Percentiles rank a stretch among this genome's conserved stretches.
These are phyloP conservation scores for Fusarium longipes DNA, from an alignment of 2,329 filamentous ascomycete genomes.

Conservation along the genomic window DNA sequence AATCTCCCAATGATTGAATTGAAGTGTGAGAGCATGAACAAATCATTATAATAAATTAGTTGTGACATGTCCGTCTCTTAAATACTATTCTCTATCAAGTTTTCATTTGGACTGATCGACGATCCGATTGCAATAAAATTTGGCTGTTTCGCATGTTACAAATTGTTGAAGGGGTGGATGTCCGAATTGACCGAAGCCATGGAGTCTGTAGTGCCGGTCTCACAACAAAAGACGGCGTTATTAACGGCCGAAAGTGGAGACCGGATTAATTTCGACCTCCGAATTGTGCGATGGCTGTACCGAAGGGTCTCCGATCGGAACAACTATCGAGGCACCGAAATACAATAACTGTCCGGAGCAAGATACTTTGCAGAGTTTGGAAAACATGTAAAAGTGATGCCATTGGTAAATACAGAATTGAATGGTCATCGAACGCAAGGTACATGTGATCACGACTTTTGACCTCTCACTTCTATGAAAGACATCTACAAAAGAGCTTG, in stretches of 20 bases:
- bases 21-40: neutral
- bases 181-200: conserved; percentile 8
- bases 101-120: neutral
- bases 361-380: neutral
- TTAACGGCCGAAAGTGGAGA: conserved; percentile 14
- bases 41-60: neutral
- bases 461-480: neutral
- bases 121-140: neutral
- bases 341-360: neutral
- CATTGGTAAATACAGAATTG: neutral
- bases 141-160: neutral
- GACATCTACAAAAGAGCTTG: neutral
- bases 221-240: neutral
- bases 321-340: neutral
- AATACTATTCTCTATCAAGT: neutral
- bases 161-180: neutral
- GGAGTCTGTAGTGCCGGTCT: neutral
- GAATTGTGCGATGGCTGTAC: conserved; percentile 15
- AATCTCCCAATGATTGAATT: neutral
- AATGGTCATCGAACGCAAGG: neutral
- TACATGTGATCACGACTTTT: neutral
- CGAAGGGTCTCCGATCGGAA: conserved; percentile 11
- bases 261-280: conserved; percentile 25
- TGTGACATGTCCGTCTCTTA: neutral
- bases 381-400: neutral